A percentile compares a stretch with the other conserved stretches of the same genome.
Conservation (phyloP, 2,329 filamentous ascomycete genomes). For the Cercospora sesami region DNA sequence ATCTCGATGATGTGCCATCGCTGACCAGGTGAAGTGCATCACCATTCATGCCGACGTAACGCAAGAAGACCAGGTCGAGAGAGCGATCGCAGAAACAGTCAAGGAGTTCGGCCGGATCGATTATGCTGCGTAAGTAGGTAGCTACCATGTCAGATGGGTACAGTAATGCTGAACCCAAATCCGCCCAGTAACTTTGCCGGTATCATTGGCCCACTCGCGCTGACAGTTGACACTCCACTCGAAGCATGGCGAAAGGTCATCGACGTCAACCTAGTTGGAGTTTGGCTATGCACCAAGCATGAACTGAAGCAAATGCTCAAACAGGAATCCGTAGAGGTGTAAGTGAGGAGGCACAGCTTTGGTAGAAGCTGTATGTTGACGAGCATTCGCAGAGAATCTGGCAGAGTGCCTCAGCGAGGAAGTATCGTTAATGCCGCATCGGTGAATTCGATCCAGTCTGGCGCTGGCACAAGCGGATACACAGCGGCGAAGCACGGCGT, state of each 20-base stretch:
- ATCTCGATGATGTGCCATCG: background rate
- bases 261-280: slow-evolving; percentile 42
- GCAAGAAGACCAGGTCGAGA: slow-evolving; percentile 38
- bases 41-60: slow-evolving; percentile 35
- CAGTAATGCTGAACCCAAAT: background rate
- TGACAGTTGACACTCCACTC: slow-evolving; percentile 36
- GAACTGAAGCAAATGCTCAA: slow-evolving; percentile 46
- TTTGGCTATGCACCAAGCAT: slow-evolving; percentile 42
- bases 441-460: slow-evolving; percentile 40
- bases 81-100: slow-evolving; percentile 39
- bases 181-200: slow-evolving; percentile 38
- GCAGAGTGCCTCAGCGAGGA: slow-evolving; percentile 32
- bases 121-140: slow-evolving; percentile 37
- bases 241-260: slow-evolving; percentile 41
- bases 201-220: slow-evolving; percentile 35
- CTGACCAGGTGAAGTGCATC: slow-evolving; percentile 20
- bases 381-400: slow-evolving; percentile 21
- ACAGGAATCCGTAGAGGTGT: slow-evolving; percentile 32
- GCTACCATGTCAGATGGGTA: background rate
- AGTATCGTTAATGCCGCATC: slow-evolving; percentile 46
- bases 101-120: slow-evolving; percentile 43
- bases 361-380: no score
- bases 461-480: slow-evolving; percentile 42
- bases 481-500: slow-evolving; percentile 45
- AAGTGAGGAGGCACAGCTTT: background rate